Evolutionary conservation across 208 protist species (phyloP).

Genomic region (Leptomonas pyrrhocoris): DNA sequence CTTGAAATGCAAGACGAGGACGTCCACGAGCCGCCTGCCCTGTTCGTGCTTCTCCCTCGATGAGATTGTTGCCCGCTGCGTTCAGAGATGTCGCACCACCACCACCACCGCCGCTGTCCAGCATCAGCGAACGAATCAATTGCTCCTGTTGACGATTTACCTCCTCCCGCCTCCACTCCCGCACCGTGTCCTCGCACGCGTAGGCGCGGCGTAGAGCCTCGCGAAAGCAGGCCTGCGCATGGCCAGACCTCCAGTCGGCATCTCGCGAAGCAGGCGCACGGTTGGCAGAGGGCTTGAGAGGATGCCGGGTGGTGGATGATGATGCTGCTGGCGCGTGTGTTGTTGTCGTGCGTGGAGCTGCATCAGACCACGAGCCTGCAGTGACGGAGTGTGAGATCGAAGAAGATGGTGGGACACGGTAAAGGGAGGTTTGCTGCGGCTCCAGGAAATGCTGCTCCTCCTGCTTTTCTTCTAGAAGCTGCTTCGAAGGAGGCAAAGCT

Average conservation of each 20-base stretch:
- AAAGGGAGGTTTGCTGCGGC: constrained; percentile 26
- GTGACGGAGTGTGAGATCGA: not conserved
- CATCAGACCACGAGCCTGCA: not conserved
- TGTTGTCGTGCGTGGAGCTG: not conserved
- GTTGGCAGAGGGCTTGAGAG: not conserved
- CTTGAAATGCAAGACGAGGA: not conserved
- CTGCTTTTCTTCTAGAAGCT: not conserved
- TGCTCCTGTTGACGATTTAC: constrained; percentile 12
- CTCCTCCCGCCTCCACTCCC: constrained; percentile 12
- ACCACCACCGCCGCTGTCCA: not conserved
- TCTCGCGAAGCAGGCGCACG: not conserved
- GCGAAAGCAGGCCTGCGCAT: constrained; percentile 14
- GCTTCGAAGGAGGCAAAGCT: not conserved
- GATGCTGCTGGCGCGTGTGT: not conserved
- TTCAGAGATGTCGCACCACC: too few relatives aligned
- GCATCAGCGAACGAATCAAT: constrained; percentile 7
- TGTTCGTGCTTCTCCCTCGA: not conserved
- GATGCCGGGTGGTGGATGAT: too few relatives aligned
- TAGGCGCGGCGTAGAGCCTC: constrained; percentile 29
- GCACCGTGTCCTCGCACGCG: constrained; percentile 25
- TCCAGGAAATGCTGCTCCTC: not conserved
- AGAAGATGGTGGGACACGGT: constrained; percentile 7
- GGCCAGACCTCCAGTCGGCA: not conserved
- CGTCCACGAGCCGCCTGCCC: not conserved
- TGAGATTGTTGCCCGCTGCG: not conserved